phyloP scores from a whole-genome alignment of 2,329 filamentous ascomycete genomes.

The Penicillium sp. region DNA sequence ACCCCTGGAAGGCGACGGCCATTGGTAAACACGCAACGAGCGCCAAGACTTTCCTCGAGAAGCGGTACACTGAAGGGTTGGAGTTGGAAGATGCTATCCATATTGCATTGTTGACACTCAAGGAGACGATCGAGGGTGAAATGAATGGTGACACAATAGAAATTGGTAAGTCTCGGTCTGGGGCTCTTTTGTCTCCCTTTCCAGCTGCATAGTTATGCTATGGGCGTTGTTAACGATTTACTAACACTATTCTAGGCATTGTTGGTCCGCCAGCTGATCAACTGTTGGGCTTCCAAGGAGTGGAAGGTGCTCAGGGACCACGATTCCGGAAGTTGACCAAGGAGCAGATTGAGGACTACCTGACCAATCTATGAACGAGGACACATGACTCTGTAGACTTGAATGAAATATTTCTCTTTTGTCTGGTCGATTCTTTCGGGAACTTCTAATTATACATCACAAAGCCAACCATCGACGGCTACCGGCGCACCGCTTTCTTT shows the following conservation, averaged over 20 bases:
- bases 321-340: constrained; percentile 69
- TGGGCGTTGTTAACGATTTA: neutral
- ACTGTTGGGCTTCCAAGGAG: constrained; percentile 71
- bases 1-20: constrained; percentile 98
- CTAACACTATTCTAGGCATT: constrained; percentile 62
- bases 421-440: neutral
- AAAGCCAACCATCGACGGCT: constrained; percentile 11
- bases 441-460: constrained; percentile 11
- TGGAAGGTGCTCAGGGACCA: constrained; percentile 43
- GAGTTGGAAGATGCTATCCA: constrained; percentile 98
- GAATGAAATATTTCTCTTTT: constrained; percentile 18
- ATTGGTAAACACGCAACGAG: constrained; percentile 98
- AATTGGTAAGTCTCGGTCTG: constrained; percentile 63
- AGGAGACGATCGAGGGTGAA: constrained; percentile 98
- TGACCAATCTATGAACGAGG: constrained; percentile 81
- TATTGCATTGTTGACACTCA: constrained; percentile 92
- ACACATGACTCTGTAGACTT: constrained; percentile 15
- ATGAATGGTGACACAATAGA: constrained; percentile 99
- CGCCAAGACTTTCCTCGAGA: constrained; percentile 98
- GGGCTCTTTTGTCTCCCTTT: neutral
- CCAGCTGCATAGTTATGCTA: neutral
- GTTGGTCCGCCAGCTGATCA: constrained; percentile 92
- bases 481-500: neutral
- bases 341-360: constrained; percentile 98
- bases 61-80: constrained; percentile 94